Percentiles rank a stretch among this genome's conserved stretches.
Evolutionary conservation across 441 rosid genomes (phyloP).

Genomic region (Syzygium malaccense): DNA sequence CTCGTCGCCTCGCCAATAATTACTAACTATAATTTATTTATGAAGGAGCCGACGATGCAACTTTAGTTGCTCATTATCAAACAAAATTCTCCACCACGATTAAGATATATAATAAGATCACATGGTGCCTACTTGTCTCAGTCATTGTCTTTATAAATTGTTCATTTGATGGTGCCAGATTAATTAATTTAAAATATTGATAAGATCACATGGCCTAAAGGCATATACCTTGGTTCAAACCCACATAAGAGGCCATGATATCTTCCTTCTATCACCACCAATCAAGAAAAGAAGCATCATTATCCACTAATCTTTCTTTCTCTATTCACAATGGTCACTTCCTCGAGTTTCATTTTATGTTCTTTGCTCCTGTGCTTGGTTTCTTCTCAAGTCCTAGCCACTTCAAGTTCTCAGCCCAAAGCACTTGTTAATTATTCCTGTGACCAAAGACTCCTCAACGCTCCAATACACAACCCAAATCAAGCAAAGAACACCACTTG

Average conservation of each 20-base stretch:
- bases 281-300: not conserved
- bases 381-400: not conserved
- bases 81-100: not conserved
- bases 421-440: slow-evolving; percentile 20
- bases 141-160: not conserved
- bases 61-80: not conserved
- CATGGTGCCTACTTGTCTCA: not conserved
- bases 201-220: not conserved
- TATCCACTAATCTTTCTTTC: not conserved
- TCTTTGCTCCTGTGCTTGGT: not conserved
- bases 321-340: not conserved
- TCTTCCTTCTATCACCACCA: not conserved
- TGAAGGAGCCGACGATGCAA: not conserved
- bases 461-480: slow-evolving; percentile 16
- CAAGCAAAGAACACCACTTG: slow-evolving; percentile 22
- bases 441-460: slow-evolving; percentile 12
- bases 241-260: not conserved
- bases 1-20: not conserved
- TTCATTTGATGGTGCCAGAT: not conserved
- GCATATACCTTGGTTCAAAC: not conserved
- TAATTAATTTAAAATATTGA: not conserved
- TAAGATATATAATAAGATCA: not conserved
- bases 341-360: not conserved
- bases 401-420: slow-evolving; percentile 6
- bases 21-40: not conserved